These are phyloP conservation scores for Ophiorrhiza pumila DNA, from an alignment of 257 asterid species.

Conservation along the genomic window DNA sequence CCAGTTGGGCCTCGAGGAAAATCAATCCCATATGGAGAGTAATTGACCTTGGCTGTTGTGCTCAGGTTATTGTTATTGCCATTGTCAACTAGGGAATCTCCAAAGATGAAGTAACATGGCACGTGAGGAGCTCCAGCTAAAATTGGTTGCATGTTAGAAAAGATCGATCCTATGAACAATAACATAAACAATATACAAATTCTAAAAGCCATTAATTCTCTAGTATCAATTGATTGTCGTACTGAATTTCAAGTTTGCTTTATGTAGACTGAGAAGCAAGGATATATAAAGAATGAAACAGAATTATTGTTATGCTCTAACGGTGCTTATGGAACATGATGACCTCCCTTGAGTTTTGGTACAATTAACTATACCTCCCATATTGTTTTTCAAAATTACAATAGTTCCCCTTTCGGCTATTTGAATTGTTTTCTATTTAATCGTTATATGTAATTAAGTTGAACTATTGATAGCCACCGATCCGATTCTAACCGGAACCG, in stretches of 20 bases:
- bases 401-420: no score
- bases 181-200: not conserved
- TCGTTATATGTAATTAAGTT: no score
- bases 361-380: no score
- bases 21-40: constrained; percentile 63
- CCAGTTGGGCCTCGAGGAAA: constrained; percentile 48
- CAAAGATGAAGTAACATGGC: constrained; percentile 44
- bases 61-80: constrained; percentile 50
- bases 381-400: no score
- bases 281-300: no score
- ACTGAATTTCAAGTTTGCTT: not conserved
- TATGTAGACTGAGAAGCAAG: not conserved
- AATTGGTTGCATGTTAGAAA: not conserved
- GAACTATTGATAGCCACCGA: no score
- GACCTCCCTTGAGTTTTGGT: no score
- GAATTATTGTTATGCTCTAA: no score
- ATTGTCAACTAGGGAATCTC: constrained; percentile 51
- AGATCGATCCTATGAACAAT: not conserved
- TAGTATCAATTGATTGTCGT: not conserved
- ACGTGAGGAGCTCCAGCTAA: constrained; percentile 35
- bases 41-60: constrained; percentile 44
- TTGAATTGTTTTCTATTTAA: no score
- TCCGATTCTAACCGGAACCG: no score
- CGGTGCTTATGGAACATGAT: no score
- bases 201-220: not conserved